These are phyloP conservation scores for Monosporascus sp. DNA, from an alignment of 2,329 filamentous ascomycete species.

Conservation along the genomic window DNA sequence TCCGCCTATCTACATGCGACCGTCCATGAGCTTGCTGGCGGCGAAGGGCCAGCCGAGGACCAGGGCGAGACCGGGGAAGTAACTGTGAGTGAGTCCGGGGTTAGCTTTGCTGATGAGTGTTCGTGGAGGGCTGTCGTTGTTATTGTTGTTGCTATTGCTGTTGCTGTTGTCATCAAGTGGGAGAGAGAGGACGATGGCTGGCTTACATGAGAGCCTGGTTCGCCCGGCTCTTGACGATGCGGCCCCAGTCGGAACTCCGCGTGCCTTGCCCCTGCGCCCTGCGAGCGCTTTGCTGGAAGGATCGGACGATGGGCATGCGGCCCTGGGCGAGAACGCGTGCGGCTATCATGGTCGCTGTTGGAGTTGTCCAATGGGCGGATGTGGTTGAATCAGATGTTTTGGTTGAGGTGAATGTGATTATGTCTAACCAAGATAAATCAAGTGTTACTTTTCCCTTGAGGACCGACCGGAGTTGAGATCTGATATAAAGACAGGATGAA, in stretches of 20 bases:
- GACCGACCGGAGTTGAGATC: no score
- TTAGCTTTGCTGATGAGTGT: not conserved
- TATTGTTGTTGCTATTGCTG: no score
- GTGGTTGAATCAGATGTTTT: no score
- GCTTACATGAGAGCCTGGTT: slow-evolving; percentile 31
- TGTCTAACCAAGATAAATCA: no score
- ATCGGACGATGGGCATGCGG: slow-evolving; percentile 22
- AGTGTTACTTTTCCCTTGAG: no score
- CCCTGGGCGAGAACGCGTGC: not conserved
- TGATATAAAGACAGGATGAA: no score
- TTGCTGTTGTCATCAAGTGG: not conserved
- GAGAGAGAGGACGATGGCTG: not conserved
- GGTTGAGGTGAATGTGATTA: no score
- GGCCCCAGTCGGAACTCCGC: slow-evolving; percentile 29
- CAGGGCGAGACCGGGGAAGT: slow-evolving; percentile 26
- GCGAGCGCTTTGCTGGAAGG: slow-evolving; percentile 28
- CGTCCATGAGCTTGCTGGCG: slow-evolving; percentile 18
- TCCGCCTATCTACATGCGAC: slow-evolving; percentile 15
- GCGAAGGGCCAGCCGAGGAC: slow-evolving; percentile 35
- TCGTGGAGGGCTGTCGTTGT: no score
- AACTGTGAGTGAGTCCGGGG: slow-evolving; percentile 20
- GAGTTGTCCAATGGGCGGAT: not conserved
- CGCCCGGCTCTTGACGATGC: slow-evolving; percentile 27
- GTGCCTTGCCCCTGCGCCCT: slow-evolving; percentile 10
- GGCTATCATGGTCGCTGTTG: not conserved